A percentile compares a stretch with the other conserved stretches of the same genome.
Evolutionary conservation across 2,329 filamentous ascomycete genomes (phyloP).

Genomic region (Emergomyces pasteurianus): DNA sequence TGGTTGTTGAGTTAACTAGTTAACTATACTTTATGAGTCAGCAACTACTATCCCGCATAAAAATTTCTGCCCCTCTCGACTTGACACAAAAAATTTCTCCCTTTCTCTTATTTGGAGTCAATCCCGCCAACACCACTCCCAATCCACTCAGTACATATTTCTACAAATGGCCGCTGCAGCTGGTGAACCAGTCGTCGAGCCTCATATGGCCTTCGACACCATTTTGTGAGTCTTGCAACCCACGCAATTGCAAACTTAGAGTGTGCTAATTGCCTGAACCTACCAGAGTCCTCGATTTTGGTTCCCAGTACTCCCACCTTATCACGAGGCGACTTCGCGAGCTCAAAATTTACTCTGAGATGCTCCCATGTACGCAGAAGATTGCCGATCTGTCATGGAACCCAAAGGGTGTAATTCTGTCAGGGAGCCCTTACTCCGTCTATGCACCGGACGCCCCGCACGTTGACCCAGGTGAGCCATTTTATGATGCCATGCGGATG

Average conservation of each 20-base stretch:
- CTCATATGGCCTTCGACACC: conserved; percentile 41
- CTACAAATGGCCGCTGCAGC: not conserved
- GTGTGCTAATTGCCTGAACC: conserved; percentile 11
- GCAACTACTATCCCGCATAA: not conserved
- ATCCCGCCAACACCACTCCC: not conserved
- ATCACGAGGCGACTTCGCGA: conserved; percentile 64
- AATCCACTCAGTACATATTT: not conserved
- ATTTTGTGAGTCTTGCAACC: conserved; percentile 36
- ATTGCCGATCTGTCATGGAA: conserved; percentile 63
- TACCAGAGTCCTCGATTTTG: not conserved
- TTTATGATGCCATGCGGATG: not conserved
- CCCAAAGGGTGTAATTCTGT: conserved; percentile 73
- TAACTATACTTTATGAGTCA: no score
- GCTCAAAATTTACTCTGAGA: conserved; percentile 73
- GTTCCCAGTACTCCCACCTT: conserved; percentile 59
- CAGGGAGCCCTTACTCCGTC: conserved; percentile 63
- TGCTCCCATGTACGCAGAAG: conserved; percentile 79
- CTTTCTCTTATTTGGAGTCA: conserved; percentile 1
- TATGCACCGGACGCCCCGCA: conserved; percentile 69
- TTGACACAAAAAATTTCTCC: not conserved
- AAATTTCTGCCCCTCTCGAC: not conserved
- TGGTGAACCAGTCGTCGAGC: not conserved
- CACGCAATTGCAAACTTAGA: conserved; percentile 24
- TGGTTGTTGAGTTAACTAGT: no score
- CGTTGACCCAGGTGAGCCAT: conserved; percentile 53